Evolutionary conservation across 1,284 basidiomycete genomes (phyloP), one percentile per base, ranked within the genome.

Genomic region (Coriolopsis trogii): DNA sequence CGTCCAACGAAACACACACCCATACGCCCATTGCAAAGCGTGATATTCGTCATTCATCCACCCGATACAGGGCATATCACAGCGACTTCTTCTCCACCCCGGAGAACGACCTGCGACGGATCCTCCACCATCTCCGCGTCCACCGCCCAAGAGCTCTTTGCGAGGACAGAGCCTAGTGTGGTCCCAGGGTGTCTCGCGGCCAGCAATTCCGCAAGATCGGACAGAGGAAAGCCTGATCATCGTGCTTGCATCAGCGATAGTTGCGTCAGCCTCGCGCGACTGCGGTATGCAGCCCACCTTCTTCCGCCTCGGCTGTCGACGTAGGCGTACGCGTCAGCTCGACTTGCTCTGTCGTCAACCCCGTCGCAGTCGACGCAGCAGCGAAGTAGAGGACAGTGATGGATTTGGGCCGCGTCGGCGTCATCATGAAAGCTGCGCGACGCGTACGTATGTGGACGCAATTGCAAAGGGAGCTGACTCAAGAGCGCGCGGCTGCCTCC

Each of bases 51-150:
- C 30, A 4, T 15, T 63, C 58, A 91, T 21, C 89, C 89, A 6
- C 91, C 91, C 47, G 87, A 90, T 0, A 93, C 90, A 5, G 89
- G 91, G 59, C 87, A 89, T 41, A 93, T 92, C 26, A 91, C 77
- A 18, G 85, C 89, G 4, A 92, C 81, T 61, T 89, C 86, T 66
- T 93, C 88, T 12, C 89, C 89, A 8, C 87, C 87, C 33, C 69
- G 76, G 38, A 93, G 66, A 12, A 73, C 49, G n/a, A 79, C 70
- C 8, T 67, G 61, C 10, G 73, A 69, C 3, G 76, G 74, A 53
- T 84, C 76, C n/a, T 85, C 82, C 10, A 91, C 79, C 86, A 91
- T 89, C 67, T 89, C 89, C 46, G 80, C 85, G 63, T 91, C 74
- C 4, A 92, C 85, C 64, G 87, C 89, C 89, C 89, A 91, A 63